These are phyloP conservation scores for Eimeria tenella DNA, from an alignment of 169 alveolate genomes.

Conservation along the genomic window DNA sequence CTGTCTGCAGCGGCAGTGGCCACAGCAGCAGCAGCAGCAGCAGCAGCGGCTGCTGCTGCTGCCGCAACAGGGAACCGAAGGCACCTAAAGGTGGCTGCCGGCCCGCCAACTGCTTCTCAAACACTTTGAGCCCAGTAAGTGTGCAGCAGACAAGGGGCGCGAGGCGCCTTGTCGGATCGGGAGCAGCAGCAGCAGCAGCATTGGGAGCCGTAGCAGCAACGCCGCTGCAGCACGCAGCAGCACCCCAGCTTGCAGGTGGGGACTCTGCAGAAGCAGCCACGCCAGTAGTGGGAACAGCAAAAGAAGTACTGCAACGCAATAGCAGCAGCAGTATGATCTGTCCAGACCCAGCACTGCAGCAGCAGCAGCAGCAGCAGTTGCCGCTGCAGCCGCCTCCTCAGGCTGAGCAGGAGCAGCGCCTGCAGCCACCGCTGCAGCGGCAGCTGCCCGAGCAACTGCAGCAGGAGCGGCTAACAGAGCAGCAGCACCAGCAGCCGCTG, in stretches of 20 bases:
- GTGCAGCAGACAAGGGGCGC: too few relatives aligned
- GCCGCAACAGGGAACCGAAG: not conserved
- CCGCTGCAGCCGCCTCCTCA: not conserved
- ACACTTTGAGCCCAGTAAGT: too few relatives aligned
- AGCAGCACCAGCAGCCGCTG: not conserved
- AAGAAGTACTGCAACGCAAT: not conserved
- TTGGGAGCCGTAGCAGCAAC: not conserved
- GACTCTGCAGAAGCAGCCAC: not conserved
- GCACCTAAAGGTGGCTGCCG: too few relatives aligned
- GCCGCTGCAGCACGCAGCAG: not conserved
- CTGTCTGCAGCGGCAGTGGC: not conserved
- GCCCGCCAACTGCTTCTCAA: too few relatives aligned
- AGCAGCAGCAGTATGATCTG: conserved; percentile 21
- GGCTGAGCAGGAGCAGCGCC: conserved; percentile 3
- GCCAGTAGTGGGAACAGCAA: not conserved
- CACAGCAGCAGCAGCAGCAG: not conserved
- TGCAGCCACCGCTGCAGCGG: not conserved
- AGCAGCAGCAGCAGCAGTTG: conserved; percentile 8
- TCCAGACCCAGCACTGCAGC: not conserved
- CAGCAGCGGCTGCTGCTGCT: not conserved
- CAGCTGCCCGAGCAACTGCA: not conserved
- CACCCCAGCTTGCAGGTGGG: not conserved
- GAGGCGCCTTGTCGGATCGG: not conserved
- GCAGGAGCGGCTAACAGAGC: not conserved
- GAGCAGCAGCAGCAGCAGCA: not conserved